phyloP scores from a whole-genome alignment of 345 rosid genomes.

The Laguncularia racemosa region DNA sequence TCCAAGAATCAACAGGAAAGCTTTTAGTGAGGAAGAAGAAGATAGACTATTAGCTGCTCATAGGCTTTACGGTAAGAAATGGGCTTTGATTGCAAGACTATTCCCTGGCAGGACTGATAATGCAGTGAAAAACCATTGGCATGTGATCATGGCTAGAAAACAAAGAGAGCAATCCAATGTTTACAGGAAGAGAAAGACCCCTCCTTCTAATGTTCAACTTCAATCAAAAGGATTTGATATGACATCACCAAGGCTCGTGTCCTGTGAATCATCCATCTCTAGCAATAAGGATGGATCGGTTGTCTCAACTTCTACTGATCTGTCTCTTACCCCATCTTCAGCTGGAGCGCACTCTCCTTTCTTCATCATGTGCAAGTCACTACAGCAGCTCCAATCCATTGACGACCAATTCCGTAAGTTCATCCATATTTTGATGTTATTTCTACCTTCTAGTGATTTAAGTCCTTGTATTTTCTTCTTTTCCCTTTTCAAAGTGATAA shows the following conservation, averaged over 20 bases:
- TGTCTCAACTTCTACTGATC: constrained; percentile 51
- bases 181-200: constrained; percentile 32
- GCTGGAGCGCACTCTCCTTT: constrained; percentile 17
- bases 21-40: constrained; percentile 27
- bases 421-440: no score
- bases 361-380: constrained; percentile 4
- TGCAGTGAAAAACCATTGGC: constrained; percentile 28
- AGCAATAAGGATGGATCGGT: constrained; percentile 35
- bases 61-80: constrained; percentile 21
- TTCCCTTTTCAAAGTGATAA: no score
- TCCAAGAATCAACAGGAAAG: constrained; percentile 21
- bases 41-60: constrained; percentile 20
- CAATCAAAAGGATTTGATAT: constrained; percentile 8
- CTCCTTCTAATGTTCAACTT: constrained; percentile 5
- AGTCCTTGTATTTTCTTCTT: no score
- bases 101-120: constrained; percentile 29
- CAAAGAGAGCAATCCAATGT: constrained; percentile 21
- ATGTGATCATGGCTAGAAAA: constrained; percentile 25
- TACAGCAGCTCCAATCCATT: no score
- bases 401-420: no score
- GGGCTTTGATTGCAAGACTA: constrained; percentile 26
- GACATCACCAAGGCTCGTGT: constrained; percentile 11
- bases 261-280: constrained; percentile 36
- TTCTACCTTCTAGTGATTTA: no score
- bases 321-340: constrained; percentile 52